Evolutionary conservation across 2,329 filamentous ascomycete genomes (phyloP).

Genomic region (Neofusicoccum sp.): DNA sequence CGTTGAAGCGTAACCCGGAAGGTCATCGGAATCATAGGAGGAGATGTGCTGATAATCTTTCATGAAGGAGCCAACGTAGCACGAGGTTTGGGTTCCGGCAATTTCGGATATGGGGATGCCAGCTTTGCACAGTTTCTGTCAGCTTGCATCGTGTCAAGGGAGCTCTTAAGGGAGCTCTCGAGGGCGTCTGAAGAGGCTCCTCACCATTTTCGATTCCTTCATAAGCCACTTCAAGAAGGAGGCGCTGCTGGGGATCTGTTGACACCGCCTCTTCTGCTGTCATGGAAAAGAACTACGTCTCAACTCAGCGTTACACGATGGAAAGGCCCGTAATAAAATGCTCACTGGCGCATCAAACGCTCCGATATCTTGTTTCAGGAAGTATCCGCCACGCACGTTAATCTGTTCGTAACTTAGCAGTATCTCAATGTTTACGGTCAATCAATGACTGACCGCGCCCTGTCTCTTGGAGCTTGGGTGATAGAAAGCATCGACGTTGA

Average conservation of each 20-base stretch:
- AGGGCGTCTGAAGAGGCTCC: slow-evolving; percentile 22
- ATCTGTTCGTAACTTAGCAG: background rate
- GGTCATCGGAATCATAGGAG: background rate
- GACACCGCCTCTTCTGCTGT: slow-evolving; percentile 27
- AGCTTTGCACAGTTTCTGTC: slow-evolving; percentile 19
- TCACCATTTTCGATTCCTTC: slow-evolving; percentile 45
- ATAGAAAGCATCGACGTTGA: slow-evolving; percentile 31
- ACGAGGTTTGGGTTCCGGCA: slow-evolving; percentile 26
- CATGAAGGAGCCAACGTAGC: slow-evolving; percentile 25
- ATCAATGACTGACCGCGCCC: slow-evolving; percentile 29
- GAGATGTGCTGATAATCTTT: slow-evolving; percentile 28
- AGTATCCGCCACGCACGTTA: slow-evolving; percentile 1
- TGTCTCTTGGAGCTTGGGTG: slow-evolving; percentile 29
- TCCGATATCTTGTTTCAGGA: slow-evolving; percentile 19
- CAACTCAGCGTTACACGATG: too few relatives aligned
- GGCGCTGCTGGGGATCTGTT: slow-evolving; percentile 32
- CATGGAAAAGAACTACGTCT: slow-evolving; percentile 28
- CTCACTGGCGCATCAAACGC: slow-evolving; percentile 17
- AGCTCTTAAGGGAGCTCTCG: too few relatives aligned
- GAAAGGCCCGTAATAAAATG: too few relatives aligned
- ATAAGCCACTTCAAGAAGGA: slow-evolving; percentile 34
- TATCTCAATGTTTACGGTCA: too few relatives aligned
- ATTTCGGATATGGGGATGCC: slow-evolving; percentile 18
- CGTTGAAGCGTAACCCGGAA: background rate
- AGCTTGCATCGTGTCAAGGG: too few relatives aligned